phyloP scores from a whole-genome alignment of 2,329 filamentous ascomycete species.

The Alternaria longipes region DNA sequence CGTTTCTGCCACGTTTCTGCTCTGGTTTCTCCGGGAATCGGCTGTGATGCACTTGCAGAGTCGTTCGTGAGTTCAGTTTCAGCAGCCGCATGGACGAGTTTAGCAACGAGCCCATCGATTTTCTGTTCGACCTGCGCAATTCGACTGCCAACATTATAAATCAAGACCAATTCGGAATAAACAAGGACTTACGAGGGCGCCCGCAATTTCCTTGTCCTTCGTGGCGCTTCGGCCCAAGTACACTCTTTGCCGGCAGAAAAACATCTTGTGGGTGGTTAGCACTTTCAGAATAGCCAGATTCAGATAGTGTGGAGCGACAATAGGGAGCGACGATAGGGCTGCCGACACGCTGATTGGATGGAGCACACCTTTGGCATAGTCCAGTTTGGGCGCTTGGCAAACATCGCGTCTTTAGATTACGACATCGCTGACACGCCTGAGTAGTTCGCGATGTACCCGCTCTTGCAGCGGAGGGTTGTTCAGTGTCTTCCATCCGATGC shows the following conservation, averaged over 20 bases:
- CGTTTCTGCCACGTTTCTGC: slow-evolving; percentile 6
- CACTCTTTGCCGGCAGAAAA: slow-evolving; percentile 38
- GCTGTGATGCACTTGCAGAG: neutral
- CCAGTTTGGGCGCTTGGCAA: slow-evolving; percentile 40
- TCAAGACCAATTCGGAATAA: neutral
- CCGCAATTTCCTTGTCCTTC: slow-evolving; percentile 36
- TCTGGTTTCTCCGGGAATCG: neutral
- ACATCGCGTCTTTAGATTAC: slow-evolving; percentile 47
- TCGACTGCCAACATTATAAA: slow-evolving; percentile 28
- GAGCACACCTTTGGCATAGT: slow-evolving; percentile 42
- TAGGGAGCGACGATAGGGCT: neutral
- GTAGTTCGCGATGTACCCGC: slow-evolving; percentile 29
- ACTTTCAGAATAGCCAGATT: neutral
- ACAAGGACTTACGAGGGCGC: slow-evolving; percentile 44
- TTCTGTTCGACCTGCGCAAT: slow-evolving; percentile 50
- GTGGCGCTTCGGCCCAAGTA: slow-evolving; percentile 43
- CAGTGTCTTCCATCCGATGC: slow-evolving; percentile 37
- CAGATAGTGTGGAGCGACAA: neutral
- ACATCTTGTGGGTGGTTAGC: slow-evolving; percentile 32
- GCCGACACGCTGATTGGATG: neutral
- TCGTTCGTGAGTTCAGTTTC: neutral
- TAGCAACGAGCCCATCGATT: slow-evolving; percentile 48
- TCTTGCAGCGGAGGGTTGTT: slow-evolving; percentile 25
- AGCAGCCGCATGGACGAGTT: slow-evolving; percentile 31
- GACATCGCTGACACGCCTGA: slow-evolving; percentile 48